phyloP scores from a whole-genome alignment of 495 filamentous ascomycete species.

The Pseudomonodictys pantanalensis region DNA sequence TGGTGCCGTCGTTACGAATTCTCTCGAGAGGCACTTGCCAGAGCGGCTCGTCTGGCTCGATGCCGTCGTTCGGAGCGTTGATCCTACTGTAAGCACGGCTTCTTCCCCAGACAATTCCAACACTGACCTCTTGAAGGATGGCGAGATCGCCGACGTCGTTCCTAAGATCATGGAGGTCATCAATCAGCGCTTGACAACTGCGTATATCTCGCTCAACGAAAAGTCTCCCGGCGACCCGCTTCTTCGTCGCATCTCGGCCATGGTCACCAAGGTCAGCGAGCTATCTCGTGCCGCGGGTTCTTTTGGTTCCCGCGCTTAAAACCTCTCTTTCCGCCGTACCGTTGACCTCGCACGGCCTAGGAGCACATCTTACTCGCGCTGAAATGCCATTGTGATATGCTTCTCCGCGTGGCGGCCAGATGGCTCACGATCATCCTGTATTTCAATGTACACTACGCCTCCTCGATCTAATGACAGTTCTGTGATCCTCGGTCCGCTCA shows the following conservation, averaged over 20 bases:
- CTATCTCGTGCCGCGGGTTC: constrained; percentile 38
- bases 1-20: constrained; percentile 71
- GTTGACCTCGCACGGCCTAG: neutral
- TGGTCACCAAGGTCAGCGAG: constrained; percentile 55
- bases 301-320: neutral
- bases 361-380: neutral
- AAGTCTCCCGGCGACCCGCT: constrained; percentile 58
- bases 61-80: constrained; percentile 57
- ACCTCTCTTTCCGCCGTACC: neutral
- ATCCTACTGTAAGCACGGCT: constrained; percentile 34
- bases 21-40: constrained; percentile 60
- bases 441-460: too few relatives aligned
- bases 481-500: too few relatives aligned
- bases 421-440: too few relatives aligned
- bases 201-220: constrained; percentile 66
- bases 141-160: constrained; percentile 70
- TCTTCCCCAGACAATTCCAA: neutral
- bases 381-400: too few relatives aligned
- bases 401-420: too few relatives aligned
- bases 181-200: constrained; percentile 64
- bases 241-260: constrained; percentile 59
- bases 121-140: constrained; percentile 53
- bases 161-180: constrained; percentile 71
- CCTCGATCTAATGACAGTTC: too few relatives aligned
- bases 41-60: constrained; percentile 80